These are phyloP conservation scores for Dactylonectria estremocensis DNA, from an alignment of 2,329 filamentous ascomycete genomes.

Conservation along the genomic window DNA sequence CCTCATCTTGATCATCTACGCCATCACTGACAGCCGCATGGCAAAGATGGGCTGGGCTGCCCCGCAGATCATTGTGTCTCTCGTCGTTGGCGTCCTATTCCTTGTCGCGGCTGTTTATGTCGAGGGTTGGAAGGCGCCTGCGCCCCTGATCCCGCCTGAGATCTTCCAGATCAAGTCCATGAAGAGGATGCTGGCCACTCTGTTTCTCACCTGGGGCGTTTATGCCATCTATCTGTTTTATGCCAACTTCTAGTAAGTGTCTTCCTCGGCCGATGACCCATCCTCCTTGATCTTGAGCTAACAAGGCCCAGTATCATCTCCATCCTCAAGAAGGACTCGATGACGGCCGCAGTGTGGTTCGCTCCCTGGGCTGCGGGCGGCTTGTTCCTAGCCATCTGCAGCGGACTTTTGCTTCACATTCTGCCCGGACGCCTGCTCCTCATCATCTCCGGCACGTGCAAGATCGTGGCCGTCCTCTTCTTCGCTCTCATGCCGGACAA, in stretches of 20 bases:
- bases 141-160: slow-evolving; percentile 74
- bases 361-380: slow-evolving; percentile 72
- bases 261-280: not conserved
- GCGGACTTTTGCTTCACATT: slow-evolving; percentile 69
- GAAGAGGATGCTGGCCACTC: slow-evolving; percentile 67
- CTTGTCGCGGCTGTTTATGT: slow-evolving; percentile 72
- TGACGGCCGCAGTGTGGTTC: slow-evolving; percentile 72
- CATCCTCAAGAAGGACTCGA: slow-evolving; percentile 64
- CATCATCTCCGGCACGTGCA: slow-evolving; percentile 65
- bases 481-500: slow-evolving; percentile 69
- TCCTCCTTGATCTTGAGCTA: not conserved
- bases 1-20: slow-evolving; percentile 76
- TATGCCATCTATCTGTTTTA: slow-evolving; percentile 76
- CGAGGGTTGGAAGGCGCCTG: slow-evolving; percentile 73
- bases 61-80: slow-evolving; percentile 73
- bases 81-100: slow-evolving; percentile 69
- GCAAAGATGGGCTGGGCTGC: slow-evolving; percentile 74
- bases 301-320: slow-evolving; percentile 62
- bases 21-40: slow-evolving; percentile 75
- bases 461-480: slow-evolving; percentile 65
- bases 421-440: slow-evolving; percentile 68
- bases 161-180: slow-evolving; percentile 75
- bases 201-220: slow-evolving; percentile 65
- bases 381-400: slow-evolving; percentile 66
- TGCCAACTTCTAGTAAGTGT: slow-evolving; percentile 72